Evolutionary conservation across 2,329 filamentous ascomycete genomes (phyloP), one percentile per base, ranked within the genome.

Genomic region (Penicillium sp.): DNA sequence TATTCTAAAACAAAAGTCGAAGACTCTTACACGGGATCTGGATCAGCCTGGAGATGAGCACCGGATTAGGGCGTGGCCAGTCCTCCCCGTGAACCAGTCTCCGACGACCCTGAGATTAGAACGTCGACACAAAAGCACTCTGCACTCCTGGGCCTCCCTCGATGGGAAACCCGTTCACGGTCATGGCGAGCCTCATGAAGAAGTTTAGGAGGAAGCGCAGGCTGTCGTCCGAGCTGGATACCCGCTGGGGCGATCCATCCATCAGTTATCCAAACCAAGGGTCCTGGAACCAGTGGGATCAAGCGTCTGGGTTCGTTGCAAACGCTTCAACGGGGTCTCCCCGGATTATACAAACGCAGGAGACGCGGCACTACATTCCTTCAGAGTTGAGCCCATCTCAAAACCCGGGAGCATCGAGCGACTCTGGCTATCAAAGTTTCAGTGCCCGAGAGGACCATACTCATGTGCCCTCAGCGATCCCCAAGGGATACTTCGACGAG

Each of bases 211-310:
- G 66, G 58, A 75, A 74, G 62, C 71, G 70, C 51, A 70, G 69
- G 60, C 61, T 76, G 6, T 73, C 74, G 3, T 74, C 73, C 1
- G 69, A 75, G 35, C 60, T 78, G 39, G 71, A 78, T 62, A 67
- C 73, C 33, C 73, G 75, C 61, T 78, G 75, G 72, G 77, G 77
- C 4, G 77, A 78, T 63, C 64, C 69, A 39, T 64, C 73, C 16
- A 78, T 78, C 61, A 75, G 72, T 24, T 73, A 73, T 64, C 77
- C 77, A 22, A 77, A 68, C 40, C 66, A 72, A 40, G 76, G 76
- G 24, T 77, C 76, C n/a, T 78, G 77, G 77, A 78, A 71, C 53
- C 71, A 77, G 61, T 73, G 71, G 66, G 71, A 72, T 49, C 71
- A 74, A 44, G 55, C 63, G 9, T 60, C 71, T 14, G 58, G 50